Percentiles rank a stretch among this genome's conserved stretches.
Evolutionary conservation across 257 asterid species (phyloP).

Genomic region (Knoxia roxburghii): DNA sequence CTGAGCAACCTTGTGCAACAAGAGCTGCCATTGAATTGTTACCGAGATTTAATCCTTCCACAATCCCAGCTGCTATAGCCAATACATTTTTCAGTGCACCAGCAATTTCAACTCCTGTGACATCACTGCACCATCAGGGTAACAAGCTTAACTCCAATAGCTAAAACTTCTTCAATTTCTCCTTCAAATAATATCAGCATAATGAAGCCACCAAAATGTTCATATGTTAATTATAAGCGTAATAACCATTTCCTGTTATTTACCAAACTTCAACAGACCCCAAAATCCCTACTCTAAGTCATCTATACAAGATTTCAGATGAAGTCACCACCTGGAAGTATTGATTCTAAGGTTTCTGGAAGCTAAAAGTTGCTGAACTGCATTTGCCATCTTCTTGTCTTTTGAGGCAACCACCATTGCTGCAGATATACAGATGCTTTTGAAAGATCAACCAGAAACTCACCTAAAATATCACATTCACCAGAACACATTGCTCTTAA

Average conservation of each 20-base stretch:
- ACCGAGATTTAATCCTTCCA: constrained; percentile 86
- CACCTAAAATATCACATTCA: background rate
- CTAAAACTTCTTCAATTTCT: background rate
- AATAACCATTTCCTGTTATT: background rate
- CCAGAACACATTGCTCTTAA: constrained; percentile 15
- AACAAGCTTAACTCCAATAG: constrained; percentile 22
- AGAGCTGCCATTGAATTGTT: constrained; percentile 97
- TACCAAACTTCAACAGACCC: background rate
- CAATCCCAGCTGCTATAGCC: constrained; percentile 95
- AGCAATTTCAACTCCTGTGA: constrained; percentile 93
- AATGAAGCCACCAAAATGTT: background rate
- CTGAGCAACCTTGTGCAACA: constrained; percentile 93
- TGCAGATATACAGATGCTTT: constrained; percentile 16
- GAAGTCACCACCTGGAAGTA: constrained; percentile 68
- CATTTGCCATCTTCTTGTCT: constrained; percentile 76
- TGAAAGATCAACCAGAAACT: constrained; percentile 14
- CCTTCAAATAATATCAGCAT: background rate
- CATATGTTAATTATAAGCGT: background rate
- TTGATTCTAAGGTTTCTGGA: constrained; percentile 63
- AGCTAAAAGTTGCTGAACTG: constrained; percentile 91
- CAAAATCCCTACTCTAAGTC: background rate
- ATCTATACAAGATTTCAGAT: background rate
- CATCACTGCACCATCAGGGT: constrained; percentile 91
- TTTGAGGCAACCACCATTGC: constrained; percentile 94
- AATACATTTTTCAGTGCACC: constrained; percentile 95